Conservation (phyloP, 495 filamentous ascomycete genomes). For the Annulohypoxylon stygium region DNA sequence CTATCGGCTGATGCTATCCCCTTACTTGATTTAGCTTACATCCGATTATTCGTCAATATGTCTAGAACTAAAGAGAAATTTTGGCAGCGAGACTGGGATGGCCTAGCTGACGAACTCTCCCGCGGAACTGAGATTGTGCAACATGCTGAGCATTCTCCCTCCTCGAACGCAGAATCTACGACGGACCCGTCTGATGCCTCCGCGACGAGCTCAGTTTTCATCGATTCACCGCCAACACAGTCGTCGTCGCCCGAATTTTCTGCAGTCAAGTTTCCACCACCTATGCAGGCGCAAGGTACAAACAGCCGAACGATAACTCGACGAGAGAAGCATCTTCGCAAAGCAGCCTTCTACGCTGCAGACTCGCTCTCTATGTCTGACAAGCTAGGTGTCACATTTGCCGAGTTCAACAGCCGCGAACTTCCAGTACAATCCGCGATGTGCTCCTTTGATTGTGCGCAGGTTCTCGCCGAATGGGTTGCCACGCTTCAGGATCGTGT, state of each 20-base stretch:
- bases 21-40: constrained; percentile 92
- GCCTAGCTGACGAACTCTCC: constrained; percentile 90
- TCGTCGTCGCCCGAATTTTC: constrained; percentile 66
- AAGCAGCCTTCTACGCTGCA: constrained; percentile 94
- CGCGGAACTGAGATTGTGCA: constrained; percentile 81
- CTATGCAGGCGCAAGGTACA: constrained; percentile 42
- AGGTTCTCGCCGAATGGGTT: constrained; percentile 96
- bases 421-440: constrained; percentile 93
- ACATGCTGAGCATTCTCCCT: constrained; percentile 75
- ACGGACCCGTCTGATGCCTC: constrained; percentile 66
- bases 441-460: constrained; percentile 96
- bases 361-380: constrained; percentile 93
- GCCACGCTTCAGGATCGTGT: constrained; percentile 95
- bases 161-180: constrained; percentile 64
- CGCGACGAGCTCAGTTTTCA: constrained; percentile 62
- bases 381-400: constrained; percentile 87
- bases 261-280: constrained; percentile 50
- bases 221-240: constrained; percentile 67
- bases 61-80: constrained; percentile 92
- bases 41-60: constrained; percentile 92
- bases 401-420: constrained; percentile 86
- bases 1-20: constrained; percentile 95
- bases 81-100: constrained; percentile 94
- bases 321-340: constrained; percentile 89
- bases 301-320: constrained; percentile 54